Evolutionary conservation across 2,329 filamentous ascomycete genomes (phyloP).

Genomic region (Thelonectria olida): DNA sequence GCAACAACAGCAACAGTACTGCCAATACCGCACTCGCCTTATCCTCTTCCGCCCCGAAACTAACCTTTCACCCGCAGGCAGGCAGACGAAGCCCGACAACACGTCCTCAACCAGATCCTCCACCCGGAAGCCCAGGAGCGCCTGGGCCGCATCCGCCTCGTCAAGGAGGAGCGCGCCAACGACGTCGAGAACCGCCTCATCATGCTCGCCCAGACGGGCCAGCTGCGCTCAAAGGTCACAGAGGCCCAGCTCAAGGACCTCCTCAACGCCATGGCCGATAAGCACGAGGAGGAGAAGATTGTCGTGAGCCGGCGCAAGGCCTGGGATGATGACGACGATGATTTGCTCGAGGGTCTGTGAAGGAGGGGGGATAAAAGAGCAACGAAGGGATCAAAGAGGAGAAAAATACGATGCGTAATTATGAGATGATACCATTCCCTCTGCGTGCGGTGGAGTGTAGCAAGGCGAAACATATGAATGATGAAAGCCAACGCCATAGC

Average conservation of each 20-base stretch:
- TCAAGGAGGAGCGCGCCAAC: constrained; percentile 89
- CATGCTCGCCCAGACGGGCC: constrained; percentile 87
- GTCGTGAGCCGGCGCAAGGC: constrained; percentile 85
- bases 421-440: constrained; percentile 13
- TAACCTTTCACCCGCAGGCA: constrained; percentile 45
- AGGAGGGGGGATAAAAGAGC: background rate
- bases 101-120: constrained; percentile 91
- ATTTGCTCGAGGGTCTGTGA: constrained; percentile 72
- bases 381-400: background rate
- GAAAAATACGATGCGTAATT: background rate
- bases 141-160: constrained; percentile 90
- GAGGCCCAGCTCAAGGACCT: constrained; percentile 95
- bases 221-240: constrained; percentile 86
- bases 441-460: too few species aligned
- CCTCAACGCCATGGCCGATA: constrained; percentile 84
- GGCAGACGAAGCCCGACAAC: constrained; percentile 75
- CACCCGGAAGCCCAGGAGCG: constrained; percentile 93
- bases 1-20: constrained; percentile 46
- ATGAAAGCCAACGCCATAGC: background rate
- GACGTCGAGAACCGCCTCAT: constrained; percentile 95
- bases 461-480: too few species aligned
- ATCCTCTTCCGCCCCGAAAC: background rate
- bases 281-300: constrained; percentile 82
- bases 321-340: constrained; percentile 86
- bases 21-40: background rate